phyloP scores from a whole-genome alignment of 768 basidiomycete genomes.

The Russula emetica region DNA sequence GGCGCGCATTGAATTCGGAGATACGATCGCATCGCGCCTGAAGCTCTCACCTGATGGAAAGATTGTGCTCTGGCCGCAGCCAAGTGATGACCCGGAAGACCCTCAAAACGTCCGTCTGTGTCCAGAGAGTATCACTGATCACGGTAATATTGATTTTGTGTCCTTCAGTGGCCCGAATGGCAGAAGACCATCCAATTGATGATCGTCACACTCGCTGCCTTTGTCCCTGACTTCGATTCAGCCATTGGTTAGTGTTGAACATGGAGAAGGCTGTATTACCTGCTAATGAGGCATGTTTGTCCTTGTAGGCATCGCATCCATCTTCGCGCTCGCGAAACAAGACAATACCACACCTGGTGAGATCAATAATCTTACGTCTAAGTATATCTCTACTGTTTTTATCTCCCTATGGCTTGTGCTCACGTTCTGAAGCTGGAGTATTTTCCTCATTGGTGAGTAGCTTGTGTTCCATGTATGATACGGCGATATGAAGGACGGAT shows the following conservation, averaged over 20 bases:
- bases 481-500: not conserved
- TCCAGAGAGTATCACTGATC: not conserved
- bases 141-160: slow-evolving; percentile 10
- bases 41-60: slow-evolving; percentile 56
- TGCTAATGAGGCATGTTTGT: not conserved
- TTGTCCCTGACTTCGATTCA: slow-evolving; percentile 65
- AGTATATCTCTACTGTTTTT: slow-evolving; percentile 24
- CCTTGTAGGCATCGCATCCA: slow-evolving; percentile 51
- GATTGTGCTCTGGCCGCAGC: slow-evolving; percentile 67
- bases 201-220: slow-evolving; percentile 59
- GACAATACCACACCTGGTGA: slow-evolving; percentile 51
- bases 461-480: slow-evolving; percentile 19
- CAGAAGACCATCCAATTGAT: slow-evolving; percentile 54
- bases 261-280: not conserved
- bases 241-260: slow-evolving; percentile 47
- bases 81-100: slow-evolving; percentile 56
- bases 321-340: slow-evolving; percentile 55
- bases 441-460: slow-evolving; percentile 51
- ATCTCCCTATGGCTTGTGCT: slow-evolving; percentile 28
- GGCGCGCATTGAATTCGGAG: slow-evolving; percentile 59
- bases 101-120: slow-evolving; percentile 51
- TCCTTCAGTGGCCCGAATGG: slow-evolving; percentile 46
- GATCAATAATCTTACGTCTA: slow-evolving; percentile 62
- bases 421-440: slow-evolving; percentile 49
- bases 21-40: slow-evolving; percentile 47